phyloP scores from a whole-genome alignment of 441 rosid genomes.

The Pelargonium australe region DNA sequence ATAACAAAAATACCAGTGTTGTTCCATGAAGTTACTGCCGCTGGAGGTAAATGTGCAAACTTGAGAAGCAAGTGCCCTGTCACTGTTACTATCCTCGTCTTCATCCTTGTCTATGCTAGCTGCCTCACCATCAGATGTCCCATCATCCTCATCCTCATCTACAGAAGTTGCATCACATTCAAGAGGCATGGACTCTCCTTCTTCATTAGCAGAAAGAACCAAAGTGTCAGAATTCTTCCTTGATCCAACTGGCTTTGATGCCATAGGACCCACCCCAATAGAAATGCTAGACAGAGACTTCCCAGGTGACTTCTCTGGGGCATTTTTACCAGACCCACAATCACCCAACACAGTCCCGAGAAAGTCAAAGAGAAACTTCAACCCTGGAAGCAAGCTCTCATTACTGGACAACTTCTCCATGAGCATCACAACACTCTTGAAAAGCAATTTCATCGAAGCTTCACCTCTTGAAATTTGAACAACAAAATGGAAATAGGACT shows the following conservation, averaged over 20 bases:
- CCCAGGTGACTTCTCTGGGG: slow-evolving; percentile 41
- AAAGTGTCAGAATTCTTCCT: slow-evolving; percentile 69
- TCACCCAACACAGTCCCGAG: slow-evolving; percentile 71
- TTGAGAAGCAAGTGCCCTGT: slow-evolving; percentile 88
- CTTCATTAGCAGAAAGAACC: slow-evolving; percentile 70
- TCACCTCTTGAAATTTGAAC: slow-evolving; percentile 83
- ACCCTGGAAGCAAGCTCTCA: slow-evolving; percentile 74
- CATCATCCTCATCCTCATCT: slow-evolving; percentile 99
- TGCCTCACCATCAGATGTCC: slow-evolving; percentile 99
- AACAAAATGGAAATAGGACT: slow-evolving; percentile 76
- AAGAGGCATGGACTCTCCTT: slow-evolving; percentile 65
- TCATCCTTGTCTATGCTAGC: slow-evolving; percentile 99
- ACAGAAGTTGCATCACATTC: slow-evolving; percentile 97
- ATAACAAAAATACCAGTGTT: slow-evolving; percentile 99
- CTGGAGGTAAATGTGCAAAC: slow-evolving; percentile 99
- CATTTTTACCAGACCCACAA: slow-evolving; percentile 50
- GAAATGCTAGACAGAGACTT: slow-evolving; percentile 48
- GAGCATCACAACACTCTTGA: slow-evolving; percentile 60
- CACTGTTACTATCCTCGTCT: slow-evolving; percentile 92
- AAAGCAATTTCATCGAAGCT: slow-evolving; percentile 53
- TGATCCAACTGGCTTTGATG: slow-evolving; percentile 61
- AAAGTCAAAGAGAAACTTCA: slow-evolving; percentile 81
- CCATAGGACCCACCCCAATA: slow-evolving; percentile 41
- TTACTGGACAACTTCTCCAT: slow-evolving; percentile 78
- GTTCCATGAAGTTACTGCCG: slow-evolving; percentile 99